Evolutionary conservation across 257 asterid species (phyloP).

Genomic region (Rubia yunnanensis): DNA sequence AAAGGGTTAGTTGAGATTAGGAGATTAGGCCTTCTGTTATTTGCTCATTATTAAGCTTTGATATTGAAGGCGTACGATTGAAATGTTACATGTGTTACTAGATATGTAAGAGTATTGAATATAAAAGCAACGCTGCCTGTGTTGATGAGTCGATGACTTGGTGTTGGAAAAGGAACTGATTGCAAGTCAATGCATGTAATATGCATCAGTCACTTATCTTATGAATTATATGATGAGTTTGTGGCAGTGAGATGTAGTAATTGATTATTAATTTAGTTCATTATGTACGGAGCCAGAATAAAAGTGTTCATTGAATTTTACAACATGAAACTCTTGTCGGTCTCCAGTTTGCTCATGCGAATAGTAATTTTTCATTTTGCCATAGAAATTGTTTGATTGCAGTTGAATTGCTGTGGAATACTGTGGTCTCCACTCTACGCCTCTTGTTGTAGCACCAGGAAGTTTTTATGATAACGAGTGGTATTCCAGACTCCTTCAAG

Average conservation of each 20-base stretch:
- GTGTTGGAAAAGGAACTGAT: background rate
- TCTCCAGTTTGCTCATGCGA: background rate
- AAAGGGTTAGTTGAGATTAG: too few relatives aligned
- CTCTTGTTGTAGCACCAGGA: conserved; percentile 74
- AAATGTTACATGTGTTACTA: too few relatives aligned
- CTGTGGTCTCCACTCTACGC: conserved; percentile 27
- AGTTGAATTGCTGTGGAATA: conserved; percentile 45
- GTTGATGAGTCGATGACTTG: too few relatives aligned
- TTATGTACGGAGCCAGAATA: background rate
- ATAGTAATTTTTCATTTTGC: too few relatives aligned
- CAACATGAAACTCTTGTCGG: background rate
- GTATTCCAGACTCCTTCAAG: conserved; percentile 57
- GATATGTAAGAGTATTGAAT: too few relatives aligned
- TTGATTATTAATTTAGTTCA: background rate
- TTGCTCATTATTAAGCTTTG: too few relatives aligned
- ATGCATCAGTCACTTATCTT: background rate
- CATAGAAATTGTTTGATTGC: background rate
- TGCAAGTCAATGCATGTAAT: background rate
- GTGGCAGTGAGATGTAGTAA: background rate
- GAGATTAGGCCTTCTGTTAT: too few relatives aligned
- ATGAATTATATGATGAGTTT: background rate
- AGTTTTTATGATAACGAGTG: conserved; percentile 84
- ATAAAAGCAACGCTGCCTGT: too few relatives aligned
- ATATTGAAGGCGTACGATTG: too few relatives aligned
- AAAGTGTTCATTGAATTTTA: background rate